Base-by-base conservation (phyloP, 805 yeast genomes). In the Cyberlindnera misumaiensis region DNA sequence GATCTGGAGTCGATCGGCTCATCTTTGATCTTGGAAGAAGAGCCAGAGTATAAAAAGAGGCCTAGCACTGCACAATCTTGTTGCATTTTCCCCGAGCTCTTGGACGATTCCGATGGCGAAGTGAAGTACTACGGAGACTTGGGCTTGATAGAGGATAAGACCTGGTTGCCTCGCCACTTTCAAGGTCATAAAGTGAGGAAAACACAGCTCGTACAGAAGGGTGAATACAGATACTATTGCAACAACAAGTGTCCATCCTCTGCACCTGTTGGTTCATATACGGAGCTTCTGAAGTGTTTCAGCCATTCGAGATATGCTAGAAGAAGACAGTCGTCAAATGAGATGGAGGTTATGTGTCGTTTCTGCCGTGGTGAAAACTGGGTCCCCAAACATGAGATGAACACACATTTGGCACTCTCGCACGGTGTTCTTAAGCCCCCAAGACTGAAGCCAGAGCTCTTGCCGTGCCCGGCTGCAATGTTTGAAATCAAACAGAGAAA, bases 311-410 rank as follows among this genome's bases (percentile, higher is more conserved):
- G 45, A 52, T 35, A 6, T 28, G 2, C 17, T 10, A 3, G 41
- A 38, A 34, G 9, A 12, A 33, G 22, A 29, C 16, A 6, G 13
- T 11, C 12, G 11, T 29, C 26, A 34, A 9, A 13, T 13, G 14
- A 15, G 8, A 20, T 20, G 24, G 49, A 52, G 16, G 39, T 45
- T 16, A 33, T 54, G 27, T 54, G 59, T 39, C 50, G 56, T 6
- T 40, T 52, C n/a, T 54, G 59, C 33, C 44, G 51, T 16, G 59
- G 59, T 3, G 35, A 41, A 18, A 48, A 52, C 30, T 52, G 59
- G 59, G 25, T 52, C 5, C 24, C 31, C 4, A 51, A 44, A 31
- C 1, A 5, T 3, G 26, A 42, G 3, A 47, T 42, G 29, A 30
- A 38, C 3, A 38, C 42, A 4, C 59, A 54, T 42, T 36, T 53